Conservation (phyloP, 2,329 filamentous ascomycete species). For the Aspergillus sp. region DNA sequence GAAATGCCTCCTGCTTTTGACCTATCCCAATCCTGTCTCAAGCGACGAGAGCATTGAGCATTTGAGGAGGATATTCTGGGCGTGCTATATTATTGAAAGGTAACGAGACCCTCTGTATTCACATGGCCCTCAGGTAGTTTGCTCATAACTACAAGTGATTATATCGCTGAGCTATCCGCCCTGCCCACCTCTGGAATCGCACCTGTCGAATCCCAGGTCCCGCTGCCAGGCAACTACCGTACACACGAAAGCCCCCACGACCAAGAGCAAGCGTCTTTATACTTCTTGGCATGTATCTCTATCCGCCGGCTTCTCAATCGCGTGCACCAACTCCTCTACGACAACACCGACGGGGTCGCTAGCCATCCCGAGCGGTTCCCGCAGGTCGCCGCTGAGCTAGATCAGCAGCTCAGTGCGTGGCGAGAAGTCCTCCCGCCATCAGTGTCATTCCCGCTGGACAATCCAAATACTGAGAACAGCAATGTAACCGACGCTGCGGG, state of each 20-base stretch:
- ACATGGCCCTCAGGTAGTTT: too few species aligned
- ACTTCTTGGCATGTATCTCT: not conserved
- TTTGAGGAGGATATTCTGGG: not conserved
- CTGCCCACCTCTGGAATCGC: not conserved
- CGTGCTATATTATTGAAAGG: not conserved
- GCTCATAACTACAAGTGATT: not conserved
- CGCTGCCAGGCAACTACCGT: not conserved
- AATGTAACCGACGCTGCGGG: not conserved
- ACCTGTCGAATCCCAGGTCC: not conserved
- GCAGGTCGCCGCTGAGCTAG: not conserved
- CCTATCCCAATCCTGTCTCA: not conserved
- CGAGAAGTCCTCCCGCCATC: not conserved
- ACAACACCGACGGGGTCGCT: not conserved
- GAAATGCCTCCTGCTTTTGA: not conserved
- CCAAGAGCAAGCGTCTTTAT: not conserved
- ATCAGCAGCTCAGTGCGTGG: not conserved
- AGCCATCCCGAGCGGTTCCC: not conserved
- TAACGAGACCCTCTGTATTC: not conserved
- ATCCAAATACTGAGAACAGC: not conserved
- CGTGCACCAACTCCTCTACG: not conserved
- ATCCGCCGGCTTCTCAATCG: not conserved
- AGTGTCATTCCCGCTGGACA: not conserved
- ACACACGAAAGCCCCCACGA: not conserved
- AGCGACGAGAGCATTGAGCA: not conserved
- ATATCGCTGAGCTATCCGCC: not conserved